These are phyloP conservation scores for Cladophialophora carrionii DNA, from an alignment of 2,329 filamentous ascomycete species.

Conservation along the genomic window DNA sequence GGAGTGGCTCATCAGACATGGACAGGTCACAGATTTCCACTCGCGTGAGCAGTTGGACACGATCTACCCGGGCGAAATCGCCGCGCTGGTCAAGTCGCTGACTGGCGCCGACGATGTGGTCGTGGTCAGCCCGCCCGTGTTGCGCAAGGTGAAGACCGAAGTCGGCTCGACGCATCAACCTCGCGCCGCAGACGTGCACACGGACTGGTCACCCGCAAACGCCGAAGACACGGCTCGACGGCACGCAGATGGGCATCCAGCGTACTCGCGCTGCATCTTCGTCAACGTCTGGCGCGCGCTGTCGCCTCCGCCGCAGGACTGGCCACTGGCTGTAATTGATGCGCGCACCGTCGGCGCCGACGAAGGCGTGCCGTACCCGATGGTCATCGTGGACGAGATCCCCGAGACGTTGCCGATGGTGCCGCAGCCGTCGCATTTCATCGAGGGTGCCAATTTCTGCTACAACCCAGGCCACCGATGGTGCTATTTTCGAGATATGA, in stretches of 20 bases:
- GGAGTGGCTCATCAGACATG: not conserved
- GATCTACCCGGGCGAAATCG: not conserved
- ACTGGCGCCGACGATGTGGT: conserved; percentile 1
- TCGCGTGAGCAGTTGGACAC: not conserved
- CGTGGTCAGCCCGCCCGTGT: not conserved
- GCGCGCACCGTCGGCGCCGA: not conserved
- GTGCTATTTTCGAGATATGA: conserved; percentile 1
- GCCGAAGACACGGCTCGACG: not conserved
- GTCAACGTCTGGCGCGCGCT: conserved; percentile 1
- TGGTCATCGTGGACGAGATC: not conserved
- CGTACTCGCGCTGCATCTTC: not conserved
- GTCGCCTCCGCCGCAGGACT: not conserved
- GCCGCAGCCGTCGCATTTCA: not conserved
- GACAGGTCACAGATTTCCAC: not conserved
- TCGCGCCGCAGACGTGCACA: conserved; percentile 2
- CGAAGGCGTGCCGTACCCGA: not conserved
- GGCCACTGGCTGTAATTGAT: not conserved
- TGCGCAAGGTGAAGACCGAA: not conserved
- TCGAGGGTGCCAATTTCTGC: not conserved
- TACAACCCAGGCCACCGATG: not conserved
- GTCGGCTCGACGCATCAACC: not conserved
- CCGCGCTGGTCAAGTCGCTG: not conserved
- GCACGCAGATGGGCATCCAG: not conserved
- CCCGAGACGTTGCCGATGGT: not conserved
- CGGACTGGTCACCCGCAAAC: not conserved